Base-by-base conservation (phyloP, 2,329 filamentous ascomycete species). In the Colletotrichum lindemuthianum region DNA sequence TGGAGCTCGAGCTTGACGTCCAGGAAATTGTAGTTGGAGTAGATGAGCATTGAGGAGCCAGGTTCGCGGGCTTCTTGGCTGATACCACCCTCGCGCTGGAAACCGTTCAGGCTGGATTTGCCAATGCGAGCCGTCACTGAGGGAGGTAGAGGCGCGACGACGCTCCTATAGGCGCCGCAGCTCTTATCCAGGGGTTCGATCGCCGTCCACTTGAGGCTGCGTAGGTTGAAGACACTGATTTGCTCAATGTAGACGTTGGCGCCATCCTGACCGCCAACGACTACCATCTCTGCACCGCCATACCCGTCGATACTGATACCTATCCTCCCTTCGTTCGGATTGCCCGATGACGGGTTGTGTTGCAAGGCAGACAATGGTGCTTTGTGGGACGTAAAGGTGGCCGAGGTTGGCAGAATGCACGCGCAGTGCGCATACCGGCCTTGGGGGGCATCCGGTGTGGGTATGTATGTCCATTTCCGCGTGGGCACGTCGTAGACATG, bases 181-280 rank as follows among this genome's bases (percentile, higher is more conserved):
- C 93, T 97, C 77, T 95, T 92, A 54, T 93, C 94, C 49, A 98
- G 83, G 1, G 90, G 84, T 68, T 92, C 92, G 2, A 93, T 97
- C 15, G 92, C 92, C 2, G 93, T 97, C 96, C 96, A 99, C 78
- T 96, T 97, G 65, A 98, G 80, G 75, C 93, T 97, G 52, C 96
- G 88, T 33, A 99, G 82, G 72, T 99, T 99, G 82, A 99, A 99
- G 3, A 99, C 93, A 74, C 93, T 98, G 68, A 99, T 96, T 77
- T 99, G 93, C 77, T 99, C 95, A 70, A 99, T 99, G 74, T 99
- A 99, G 76, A 97, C 94, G 76, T 99, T 99, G n/a, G 91, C 90
- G 58, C 92, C 96, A 73, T 99, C 96, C 77, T 99, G 96, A 0
- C 96, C 96, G 65, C 96, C 96, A 8, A 98, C 94, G 12, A 99